phyloP scores from a whole-genome alignment of 768 basidiomycete species.

The Hericium alpestre region DNA sequence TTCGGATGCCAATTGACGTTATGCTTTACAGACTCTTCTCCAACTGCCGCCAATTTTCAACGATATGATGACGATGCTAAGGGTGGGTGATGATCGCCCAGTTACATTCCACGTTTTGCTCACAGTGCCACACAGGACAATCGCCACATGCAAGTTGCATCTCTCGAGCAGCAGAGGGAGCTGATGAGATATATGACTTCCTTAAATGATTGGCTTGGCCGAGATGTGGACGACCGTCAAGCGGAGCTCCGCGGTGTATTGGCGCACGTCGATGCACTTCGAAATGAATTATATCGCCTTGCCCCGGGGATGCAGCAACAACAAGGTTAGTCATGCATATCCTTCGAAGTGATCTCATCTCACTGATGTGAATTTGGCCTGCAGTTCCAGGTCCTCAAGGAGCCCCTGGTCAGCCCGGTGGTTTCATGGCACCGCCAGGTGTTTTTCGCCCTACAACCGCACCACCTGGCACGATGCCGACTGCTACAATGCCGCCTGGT shows the following conservation, averaged over 20 bases:
- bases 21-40: slow-evolving; percentile 39
- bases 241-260: slow-evolving; percentile 58
- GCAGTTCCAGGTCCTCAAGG: slow-evolving; percentile 2
- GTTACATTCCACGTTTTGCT: not conserved
- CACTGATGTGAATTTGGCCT: no score
- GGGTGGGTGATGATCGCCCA: slow-evolving; percentile 31
- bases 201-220: slow-evolving; percentile 70
- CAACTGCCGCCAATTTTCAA: slow-evolving; percentile 54
- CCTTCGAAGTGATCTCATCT: no score
- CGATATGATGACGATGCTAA: slow-evolving; percentile 56
- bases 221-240: slow-evolving; percentile 72
- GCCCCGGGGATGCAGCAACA: slow-evolving; percentile 10
- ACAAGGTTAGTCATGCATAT: not conserved
- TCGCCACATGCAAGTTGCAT: slow-evolving; percentile 60
- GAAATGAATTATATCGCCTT: slow-evolving; percentile 34
- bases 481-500: not conserved
- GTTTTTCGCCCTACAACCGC: no score
- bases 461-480: not conserved
- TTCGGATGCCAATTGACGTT: not conserved
- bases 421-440: not conserved
- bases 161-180: slow-evolving; percentile 70
- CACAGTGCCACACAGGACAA: slow-evolving; percentile 44
- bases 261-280: slow-evolving; percentile 44
- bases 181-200: slow-evolving; percentile 70
- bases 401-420: not conserved